Percentiles rank a stretch among this genome's conserved stretches.
Conservation (phyloP, 176 grass and related monocot species). For the Hordeum marinum region DNA sequence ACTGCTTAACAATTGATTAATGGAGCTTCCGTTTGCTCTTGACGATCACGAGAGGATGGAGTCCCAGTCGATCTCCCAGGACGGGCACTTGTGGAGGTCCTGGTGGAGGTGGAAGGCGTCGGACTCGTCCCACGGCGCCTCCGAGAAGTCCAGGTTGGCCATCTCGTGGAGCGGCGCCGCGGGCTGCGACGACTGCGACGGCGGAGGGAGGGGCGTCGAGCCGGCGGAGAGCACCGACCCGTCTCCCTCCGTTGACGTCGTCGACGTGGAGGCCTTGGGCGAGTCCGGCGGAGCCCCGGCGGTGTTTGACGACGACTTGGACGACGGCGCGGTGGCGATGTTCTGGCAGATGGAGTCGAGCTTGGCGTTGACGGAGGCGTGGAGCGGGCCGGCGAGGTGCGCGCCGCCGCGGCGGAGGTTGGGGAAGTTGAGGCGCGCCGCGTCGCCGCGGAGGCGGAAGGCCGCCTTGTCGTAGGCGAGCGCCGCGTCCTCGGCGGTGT, state of each 20-base stretch:
- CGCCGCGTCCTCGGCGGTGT: constrained; percentile 87
- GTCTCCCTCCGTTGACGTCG: constrained; percentile 56
- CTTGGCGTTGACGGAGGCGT: constrained; percentile 77
- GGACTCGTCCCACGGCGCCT: constrained; percentile 88
- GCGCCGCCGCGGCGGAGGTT: constrained; percentile 53
- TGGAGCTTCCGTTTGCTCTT: not conserved
- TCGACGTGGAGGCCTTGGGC: constrained; percentile 41
- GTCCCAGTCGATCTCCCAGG: constrained; percentile 98
- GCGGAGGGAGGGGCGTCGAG: not conserved
- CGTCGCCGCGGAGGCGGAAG: constrained; percentile 82
- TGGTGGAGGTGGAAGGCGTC: constrained; percentile 49
- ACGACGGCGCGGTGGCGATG: constrained; percentile 17
- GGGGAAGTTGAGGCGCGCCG: constrained; percentile 88
- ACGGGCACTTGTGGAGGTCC: constrained; percentile 57
- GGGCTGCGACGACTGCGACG: not conserved
- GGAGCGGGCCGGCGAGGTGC: constrained; percentile 66
- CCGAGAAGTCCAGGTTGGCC: constrained; percentile 80
- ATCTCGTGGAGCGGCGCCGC: constrained; percentile 58
- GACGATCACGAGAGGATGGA: constrained; percentile 66
- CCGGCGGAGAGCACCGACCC: constrained; percentile 48
- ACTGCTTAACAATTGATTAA: constrained; percentile 15
- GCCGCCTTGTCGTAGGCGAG: constrained; percentile 96
- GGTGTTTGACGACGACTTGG: not conserved
- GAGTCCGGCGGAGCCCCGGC: constrained; percentile 13
- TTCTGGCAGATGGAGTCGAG: constrained; percentile 71